A percentile compares a stretch with the other conserved stretches of the same genome.
Evolutionary conservation across 1,139 yeast species (phyloP).

Genomic region (Saccharomyces pastorianus): DNA sequence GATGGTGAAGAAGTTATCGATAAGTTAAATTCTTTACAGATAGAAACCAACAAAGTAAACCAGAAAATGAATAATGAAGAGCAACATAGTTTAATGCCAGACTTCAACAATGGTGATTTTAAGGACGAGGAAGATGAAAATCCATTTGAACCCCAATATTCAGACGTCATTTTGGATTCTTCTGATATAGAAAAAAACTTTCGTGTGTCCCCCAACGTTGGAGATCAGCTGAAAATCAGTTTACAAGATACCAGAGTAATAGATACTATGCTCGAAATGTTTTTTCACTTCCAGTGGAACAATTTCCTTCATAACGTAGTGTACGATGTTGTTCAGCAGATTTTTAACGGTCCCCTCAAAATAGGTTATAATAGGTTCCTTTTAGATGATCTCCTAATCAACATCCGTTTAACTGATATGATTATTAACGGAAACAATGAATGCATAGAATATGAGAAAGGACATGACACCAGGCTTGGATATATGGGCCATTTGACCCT

Average conservation of each 20-base stretch:
- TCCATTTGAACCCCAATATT: constrained; percentile 14
- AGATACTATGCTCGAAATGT: constrained; percentile 72
- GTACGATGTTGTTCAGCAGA: constrained; percentile 94
- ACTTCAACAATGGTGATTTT: constrained; percentile 6
- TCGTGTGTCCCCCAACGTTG: constrained; percentile 67
- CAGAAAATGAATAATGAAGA: constrained; percentile 3
- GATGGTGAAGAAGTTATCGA: constrained; percentile 10
- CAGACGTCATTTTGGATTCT: constrained; percentile 23
- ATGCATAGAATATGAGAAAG: constrained; percentile 60
- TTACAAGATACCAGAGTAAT: constrained; percentile 76
- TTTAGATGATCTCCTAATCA: constrained; percentile 75
- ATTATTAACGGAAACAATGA: constrained; percentile 77
- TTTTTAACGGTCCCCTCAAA: constrained; percentile 88
- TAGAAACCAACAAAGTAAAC: constrained; percentile 6
- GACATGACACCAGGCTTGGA: constrained; percentile 63
- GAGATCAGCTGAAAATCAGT: constrained; percentile 81
- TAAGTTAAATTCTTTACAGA: constrained; percentile 14
- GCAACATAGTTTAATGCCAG: constrained; percentile 7
- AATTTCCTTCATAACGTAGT: constrained; percentile 95
- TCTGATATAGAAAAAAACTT: constrained; percentile 22
- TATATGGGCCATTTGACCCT: constrained; percentile 96
- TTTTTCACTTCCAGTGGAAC: constrained; percentile 94
- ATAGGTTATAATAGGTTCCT: constrained; percentile 78
- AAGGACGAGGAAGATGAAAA: constrained; percentile 12
- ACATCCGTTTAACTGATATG: constrained; percentile 72